Evolutionary conservation across 1,284 basidiomycete species (phyloP), one percentile per base, ranked within the genome.

Genomic region (Tetrapyrgos nigripes): DNA sequence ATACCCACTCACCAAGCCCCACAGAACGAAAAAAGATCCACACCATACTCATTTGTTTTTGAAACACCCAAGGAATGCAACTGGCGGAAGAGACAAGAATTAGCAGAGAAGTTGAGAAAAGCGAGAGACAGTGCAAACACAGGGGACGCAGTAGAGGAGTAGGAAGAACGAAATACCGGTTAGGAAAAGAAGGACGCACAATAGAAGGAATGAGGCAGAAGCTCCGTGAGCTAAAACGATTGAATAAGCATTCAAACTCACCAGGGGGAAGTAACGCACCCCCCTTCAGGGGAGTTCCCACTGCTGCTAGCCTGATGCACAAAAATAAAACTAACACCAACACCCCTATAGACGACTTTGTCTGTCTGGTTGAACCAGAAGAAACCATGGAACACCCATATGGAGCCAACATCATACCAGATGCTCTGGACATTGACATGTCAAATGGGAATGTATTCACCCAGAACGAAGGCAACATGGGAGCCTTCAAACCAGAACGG

Each of bases 191-290:
- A n/a, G n/a, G 14, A 33, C 8, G 31, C 31, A 33, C 8, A 33
- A 14, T 14, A 33, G 31, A 8, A 33, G 17, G 19, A n/a, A n/a
- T n/a, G 37, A 40, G 17, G 37, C 13, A 40, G 37, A 10, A n/a
- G 21, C 23, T 2, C 26, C 19, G 14, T 4, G 21, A 50, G 17
- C n/a, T 10, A 37, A 23, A 27, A 26, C 4, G 26, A 28, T n/a
- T n/a, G n/a, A n/a, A n/a, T n/a, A 40, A 40, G 50, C 33, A 26
- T 53, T 19, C 50, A 53, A 53, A 17, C 35, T 33, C 21, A 40
- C 24, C 11, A 35, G 50, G 50, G 50, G 50, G 50, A 40, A 21
- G 35, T 53, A 24, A 53, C 35, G 50, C 50, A 43, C 50, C 50
- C 50, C 50, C 31, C 50, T 53, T 19, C 11, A 53, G 35, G 50